These are phyloP conservation scores for Huntiella savannae DNA, from an alignment of 2,329 filamentous ascomycete genomes.

Conservation along the genomic window DNA sequence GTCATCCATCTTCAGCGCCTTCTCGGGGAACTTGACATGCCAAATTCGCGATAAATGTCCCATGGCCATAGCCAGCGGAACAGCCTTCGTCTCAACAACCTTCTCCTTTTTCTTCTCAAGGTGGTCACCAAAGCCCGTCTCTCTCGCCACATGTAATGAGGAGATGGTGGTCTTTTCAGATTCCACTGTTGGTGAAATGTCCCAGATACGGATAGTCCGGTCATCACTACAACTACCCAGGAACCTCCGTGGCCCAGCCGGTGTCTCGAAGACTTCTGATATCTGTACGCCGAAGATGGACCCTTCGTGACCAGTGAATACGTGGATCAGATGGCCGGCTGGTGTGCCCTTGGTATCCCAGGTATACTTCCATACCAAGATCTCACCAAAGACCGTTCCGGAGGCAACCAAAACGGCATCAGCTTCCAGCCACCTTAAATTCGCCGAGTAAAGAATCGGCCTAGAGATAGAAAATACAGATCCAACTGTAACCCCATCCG, in stretches of 20 bases:
- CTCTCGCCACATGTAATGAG: constrained; percentile 22
- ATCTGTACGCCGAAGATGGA: constrained; percentile 84
- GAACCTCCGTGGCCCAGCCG: constrained; percentile 32
- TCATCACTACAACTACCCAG: constrained; percentile 91
- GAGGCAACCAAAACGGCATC: constrained; percentile 55
- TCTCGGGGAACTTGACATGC: constrained; percentile 50
- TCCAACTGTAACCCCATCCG: constrained; percentile 21
- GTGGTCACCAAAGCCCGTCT: constrained; percentile 42
- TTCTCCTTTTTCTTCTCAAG: neutral
- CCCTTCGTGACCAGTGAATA: constrained; percentile 59
- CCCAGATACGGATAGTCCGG: constrained; percentile 73
- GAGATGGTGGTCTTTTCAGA: constrained; percentile 14
- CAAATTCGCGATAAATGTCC: constrained; percentile 82
- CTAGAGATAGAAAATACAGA: constrained; percentile 45
- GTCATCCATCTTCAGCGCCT: constrained; percentile 12
- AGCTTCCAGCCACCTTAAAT: constrained; percentile 41
- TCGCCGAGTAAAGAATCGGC: constrained; percentile 75
- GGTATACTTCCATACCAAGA: constrained; percentile 67
- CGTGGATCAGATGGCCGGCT: constrained; percentile 27
- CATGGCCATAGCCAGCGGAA: constrained; percentile 53
- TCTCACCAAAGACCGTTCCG: constrained; percentile 87
- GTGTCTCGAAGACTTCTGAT: constrained; percentile 29
- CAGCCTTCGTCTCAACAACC: neutral
- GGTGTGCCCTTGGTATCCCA: constrained; percentile 13
- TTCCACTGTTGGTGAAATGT: constrained; percentile 36